Evolutionary conservation across 345 rosid genomes (phyloP), one percentile per base, ranked within the genome.

Genomic region (Mercurialis annua): DNA sequence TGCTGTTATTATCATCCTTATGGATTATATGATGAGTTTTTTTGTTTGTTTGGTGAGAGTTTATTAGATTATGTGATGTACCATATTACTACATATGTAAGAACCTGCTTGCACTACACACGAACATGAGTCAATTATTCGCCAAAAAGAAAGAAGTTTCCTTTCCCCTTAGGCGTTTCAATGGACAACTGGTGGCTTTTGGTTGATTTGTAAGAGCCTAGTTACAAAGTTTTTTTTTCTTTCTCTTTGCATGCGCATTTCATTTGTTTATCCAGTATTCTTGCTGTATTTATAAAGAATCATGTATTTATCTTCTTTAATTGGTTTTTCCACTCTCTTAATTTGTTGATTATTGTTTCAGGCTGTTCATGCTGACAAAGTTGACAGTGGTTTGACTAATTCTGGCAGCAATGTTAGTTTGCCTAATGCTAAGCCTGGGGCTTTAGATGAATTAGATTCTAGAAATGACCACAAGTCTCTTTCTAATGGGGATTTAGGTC

Each of bases 121-220:
- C 46, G 58, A 71, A 73, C 77, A 74, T 75, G 84, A 80, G 75
- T 84, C 86, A n/a, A n/a, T n/a, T n/a, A 81, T 76, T 83, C 67
- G 74, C 73, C 73, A 46, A 71, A 71, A 85, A 77, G 76, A 83
- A 83, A 66, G 86, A 78, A 78, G 77, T 69, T 71, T 76, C 72
- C 8, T 40, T 40, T 40, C 44, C 64, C 58, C 82, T n/a, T 83
- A 80, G 89, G 81, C 86, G 78, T 87, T 80, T 67, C 85, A 74
- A 62, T 78, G 85, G 91, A 83, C 73, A 87, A 83, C 84, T 85
- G 91, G 80, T 82, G 92, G 83, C 90, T 81, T 82, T 68, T 82
- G 77, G 73, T 82, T 80, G 81, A 87, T 86, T 91, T 72, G 92
- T 89, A 89, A 91, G 97, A 89, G 80, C 89, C 89, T 84, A 77